Evolutionary conservation across 345 rosid species (phyloP).

Genomic region (Salix koriyanagi): DNA sequence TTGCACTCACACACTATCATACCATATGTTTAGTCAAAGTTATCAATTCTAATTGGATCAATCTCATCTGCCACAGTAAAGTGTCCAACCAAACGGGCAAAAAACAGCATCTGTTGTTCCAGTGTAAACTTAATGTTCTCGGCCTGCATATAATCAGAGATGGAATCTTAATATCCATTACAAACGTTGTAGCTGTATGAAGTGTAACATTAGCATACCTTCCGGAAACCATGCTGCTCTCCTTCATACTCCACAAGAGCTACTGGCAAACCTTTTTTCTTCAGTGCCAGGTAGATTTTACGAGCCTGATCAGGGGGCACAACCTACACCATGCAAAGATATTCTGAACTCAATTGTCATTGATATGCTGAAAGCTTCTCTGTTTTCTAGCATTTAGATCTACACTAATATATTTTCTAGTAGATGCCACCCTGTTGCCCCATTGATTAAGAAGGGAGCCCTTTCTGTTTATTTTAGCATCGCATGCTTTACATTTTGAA

Average conservation of each 20-base stretch:
- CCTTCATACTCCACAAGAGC: constrained; percentile 95
- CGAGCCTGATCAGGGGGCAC: constrained; percentile 91
- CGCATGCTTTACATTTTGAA: too few species aligned
- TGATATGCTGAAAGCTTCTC: too few species aligned
- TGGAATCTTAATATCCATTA: not conserved
- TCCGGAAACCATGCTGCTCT: constrained; percentile 94
- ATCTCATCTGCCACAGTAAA: constrained; percentile 76
- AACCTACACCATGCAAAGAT: constrained; percentile 43
- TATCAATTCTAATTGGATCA: constrained; percentile 64
- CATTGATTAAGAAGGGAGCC: too few species aligned
- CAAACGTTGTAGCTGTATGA: not conserved
- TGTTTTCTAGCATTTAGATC: too few species aligned
- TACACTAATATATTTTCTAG: too few species aligned
- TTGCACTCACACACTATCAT: not conserved
- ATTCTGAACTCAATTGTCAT: not conserved
- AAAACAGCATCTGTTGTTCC: constrained; percentile 90
- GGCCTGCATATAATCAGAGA: constrained; percentile 44
- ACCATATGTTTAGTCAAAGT: constrained; percentile 47
- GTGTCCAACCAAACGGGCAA: constrained; percentile 66
- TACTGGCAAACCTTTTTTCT: constrained; percentile 83
- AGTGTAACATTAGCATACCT: constrained; percentile 39
- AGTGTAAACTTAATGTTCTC: constrained; percentile 87
- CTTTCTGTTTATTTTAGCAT: too few species aligned
- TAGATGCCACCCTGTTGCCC: too few species aligned
- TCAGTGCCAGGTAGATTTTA: constrained; percentile 69